A percentile compares a stretch with the other conserved stretches of the same genome.
Evolutionary conservation across 2,329 filamentous ascomycete genomes (phyloP).

Genomic region (Hypoxylon sp.): DNA sequence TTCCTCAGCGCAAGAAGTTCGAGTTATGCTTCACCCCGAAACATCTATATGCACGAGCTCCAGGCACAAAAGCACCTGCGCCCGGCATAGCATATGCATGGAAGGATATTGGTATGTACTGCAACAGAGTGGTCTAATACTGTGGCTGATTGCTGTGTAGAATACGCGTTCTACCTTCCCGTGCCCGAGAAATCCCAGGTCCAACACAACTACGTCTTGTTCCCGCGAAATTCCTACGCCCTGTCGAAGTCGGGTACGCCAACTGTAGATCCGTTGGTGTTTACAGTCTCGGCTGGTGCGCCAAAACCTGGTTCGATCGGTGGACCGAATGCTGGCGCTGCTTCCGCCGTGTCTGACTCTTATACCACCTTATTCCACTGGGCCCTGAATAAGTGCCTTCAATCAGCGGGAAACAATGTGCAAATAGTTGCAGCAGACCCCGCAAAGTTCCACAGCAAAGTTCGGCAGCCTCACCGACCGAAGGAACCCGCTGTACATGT

Average conservation of each 20-base stretch:
- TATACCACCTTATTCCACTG: slow-evolving; percentile 73
- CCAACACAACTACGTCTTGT: slow-evolving; percentile 76
- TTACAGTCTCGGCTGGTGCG: slow-evolving; percentile 72
- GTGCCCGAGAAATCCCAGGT: slow-evolving; percentile 76
- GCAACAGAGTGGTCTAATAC: background rate
- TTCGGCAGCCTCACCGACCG: slow-evolving; percentile 71
- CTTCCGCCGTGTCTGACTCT: slow-evolving; percentile 70
- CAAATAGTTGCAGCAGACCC: slow-evolving; percentile 69
- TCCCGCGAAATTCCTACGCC: slow-evolving; percentile 70
- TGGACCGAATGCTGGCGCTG: slow-evolving; percentile 65
- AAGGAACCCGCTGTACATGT: slow-evolving; percentile 76
- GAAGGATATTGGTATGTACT: slow-evolving; percentile 70
- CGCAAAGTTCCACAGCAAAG: slow-evolving; percentile 70
- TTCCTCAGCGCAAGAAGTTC: slow-evolving; percentile 78
- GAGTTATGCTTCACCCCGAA: slow-evolving; percentile 73
- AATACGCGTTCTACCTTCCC: slow-evolving; percentile 74
- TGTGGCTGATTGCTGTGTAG: slow-evolving; percentile 56
- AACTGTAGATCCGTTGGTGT: slow-evolving; percentile 72
- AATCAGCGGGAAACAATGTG: slow-evolving; percentile 63
- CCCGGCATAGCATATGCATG: slow-evolving; percentile 71
- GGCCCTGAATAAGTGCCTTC: slow-evolving; percentile 69
- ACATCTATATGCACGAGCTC: slow-evolving; percentile 70
- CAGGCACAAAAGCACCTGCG: slow-evolving; percentile 67
- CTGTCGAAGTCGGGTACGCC: slow-evolving; percentile 62
- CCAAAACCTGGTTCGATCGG: slow-evolving; percentile 73